Evolutionary conservation across 2,329 filamentous ascomycete species (phyloP), one percentile per base, ranked within the genome.

Genomic region (Trichoderma semiorbis): DNA sequence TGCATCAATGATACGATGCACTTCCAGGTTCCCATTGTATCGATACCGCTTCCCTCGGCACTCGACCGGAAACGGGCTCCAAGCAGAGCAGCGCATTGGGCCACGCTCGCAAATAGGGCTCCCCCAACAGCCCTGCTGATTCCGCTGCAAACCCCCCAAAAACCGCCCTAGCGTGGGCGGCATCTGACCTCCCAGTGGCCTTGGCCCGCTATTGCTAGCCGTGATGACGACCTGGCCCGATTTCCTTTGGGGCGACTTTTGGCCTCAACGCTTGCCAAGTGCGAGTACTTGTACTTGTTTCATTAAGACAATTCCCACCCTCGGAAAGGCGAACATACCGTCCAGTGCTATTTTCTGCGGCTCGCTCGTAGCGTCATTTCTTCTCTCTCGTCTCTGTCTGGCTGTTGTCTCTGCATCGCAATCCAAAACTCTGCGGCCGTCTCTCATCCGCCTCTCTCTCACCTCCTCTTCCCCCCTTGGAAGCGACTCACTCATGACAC

Each of bases 401-500:
- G 34, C 60, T 53, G 47, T 55, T 61, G 68, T 60, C 30, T 58
- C 30, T 60, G 60, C 60, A 72, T 71, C 67, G 61, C 71, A 43
- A 61, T 63, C 63, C 55, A 71, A n/a, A 63, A 11, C 32, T 57
- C 36, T 57, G 66, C 61, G 34, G 39, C 66, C 57, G 66, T 30
- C 50, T 71, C 60, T 66, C 18, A 57, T 57, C 8, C 61, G 16
- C 39, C 32, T 26, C 32, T 34, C 47, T 10, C 28, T 34, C 60
- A 26, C 53, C 53, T 30, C 61, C 36, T 64, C 28, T 39, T 3
- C 30, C 64, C 62, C 55, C 53, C 18, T 55, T 73, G 55, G 24
- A 34, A 72, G 64, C 71, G 65, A 72, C 65, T 72, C 68, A 69
- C 71, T 65, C 58, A 72, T 69, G 65, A 69, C 71, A 63, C 26